Percentiles rank a stretch among this genome's conserved stretches.
Evolutionary conservation across 2,329 filamentous ascomycete genomes (phyloP).

Genomic region (Periconia sp.): DNA sequence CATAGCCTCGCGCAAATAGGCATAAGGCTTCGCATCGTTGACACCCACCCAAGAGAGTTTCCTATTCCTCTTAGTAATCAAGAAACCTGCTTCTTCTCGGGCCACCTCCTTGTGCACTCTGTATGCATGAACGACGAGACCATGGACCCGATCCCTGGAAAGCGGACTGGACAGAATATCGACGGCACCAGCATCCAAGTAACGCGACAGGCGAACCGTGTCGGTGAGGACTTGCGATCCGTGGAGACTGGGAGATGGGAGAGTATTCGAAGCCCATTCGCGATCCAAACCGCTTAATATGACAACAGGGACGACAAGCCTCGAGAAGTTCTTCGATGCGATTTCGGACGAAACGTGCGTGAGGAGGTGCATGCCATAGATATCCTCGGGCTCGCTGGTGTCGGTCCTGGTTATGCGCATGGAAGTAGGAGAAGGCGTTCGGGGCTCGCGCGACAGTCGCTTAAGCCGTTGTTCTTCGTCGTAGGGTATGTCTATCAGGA

Average conservation of each 20-base stretch:
- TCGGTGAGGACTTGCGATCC: conserved; percentile 52
- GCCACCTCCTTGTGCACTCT: conserved; percentile 77
- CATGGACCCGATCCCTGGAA: conserved; percentile 73
- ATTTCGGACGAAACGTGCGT: conserved; percentile 50
- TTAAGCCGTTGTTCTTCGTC: conserved; percentile 50
- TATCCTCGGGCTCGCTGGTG: conserved; percentile 46
- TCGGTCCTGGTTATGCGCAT: conserved; percentile 38
- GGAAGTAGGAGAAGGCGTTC: conserved; percentile 48
- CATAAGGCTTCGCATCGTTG: conserved; percentile 82
- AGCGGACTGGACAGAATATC: conserved; percentile 86
- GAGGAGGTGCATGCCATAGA: conserved; percentile 52
- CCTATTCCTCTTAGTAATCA: conserved; percentile 75
- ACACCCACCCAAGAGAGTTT: conserved; percentile 93
- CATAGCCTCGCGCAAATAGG: conserved; percentile 91
- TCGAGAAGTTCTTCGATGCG: conserved; percentile 47
- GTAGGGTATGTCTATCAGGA: conserved; percentile 52
- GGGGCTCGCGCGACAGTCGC: conserved; percentile 49
- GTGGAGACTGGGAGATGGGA: conserved; percentile 41
- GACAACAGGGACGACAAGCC: conserved; percentile 48
- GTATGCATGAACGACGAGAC: conserved; percentile 83
- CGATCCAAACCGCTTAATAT: conserved; percentile 47
- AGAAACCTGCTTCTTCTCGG: conserved; percentile 73
- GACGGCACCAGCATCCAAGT: conserved; percentile 82
- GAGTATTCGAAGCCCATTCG: conserved; percentile 34
- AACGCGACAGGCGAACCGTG: conserved; percentile 67